Conservation (phyloP, 75 land plant genomes). For the Larix kaempferi region DNA sequence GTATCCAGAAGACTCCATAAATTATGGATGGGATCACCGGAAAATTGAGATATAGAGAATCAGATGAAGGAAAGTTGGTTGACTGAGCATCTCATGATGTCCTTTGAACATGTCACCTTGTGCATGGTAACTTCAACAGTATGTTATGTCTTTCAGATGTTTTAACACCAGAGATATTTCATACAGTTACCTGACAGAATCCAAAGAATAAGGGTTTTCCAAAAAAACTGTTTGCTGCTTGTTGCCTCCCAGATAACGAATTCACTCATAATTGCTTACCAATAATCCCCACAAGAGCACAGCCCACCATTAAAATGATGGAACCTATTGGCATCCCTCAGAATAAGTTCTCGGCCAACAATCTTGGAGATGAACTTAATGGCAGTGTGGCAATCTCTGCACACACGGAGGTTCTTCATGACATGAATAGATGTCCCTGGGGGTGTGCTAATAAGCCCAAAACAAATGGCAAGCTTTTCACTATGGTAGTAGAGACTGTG, state of each 20-base stretch:
- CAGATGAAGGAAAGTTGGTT: too few relatives aligned
- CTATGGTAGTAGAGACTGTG: constrained; percentile 11
- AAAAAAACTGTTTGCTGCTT: too few relatives aligned
- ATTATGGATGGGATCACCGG: too few relatives aligned
- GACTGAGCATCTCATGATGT: too few relatives aligned
- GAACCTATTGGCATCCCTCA: constrained; percentile 26
- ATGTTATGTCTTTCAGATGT: not conserved
- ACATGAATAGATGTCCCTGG: constrained; percentile 20
- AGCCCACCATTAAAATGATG: constrained; percentile 26
- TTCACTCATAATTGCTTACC: not conserved
- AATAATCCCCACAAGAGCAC: constrained; percentile 27
- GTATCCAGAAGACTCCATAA: too few relatives aligned
- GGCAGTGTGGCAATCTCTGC: constrained; percentile 27
- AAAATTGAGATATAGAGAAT: too few relatives aligned
- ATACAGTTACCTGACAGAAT: not conserved
- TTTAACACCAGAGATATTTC: not conserved
- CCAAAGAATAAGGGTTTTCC: not conserved
- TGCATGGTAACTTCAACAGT: not conserved
- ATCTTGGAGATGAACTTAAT: constrained; percentile 21
- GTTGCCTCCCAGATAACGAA: not conserved
- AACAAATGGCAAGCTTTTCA: constrained; percentile 37
- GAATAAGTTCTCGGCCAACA: constrained; percentile 15
- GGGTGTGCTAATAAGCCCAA: constrained; percentile 26
- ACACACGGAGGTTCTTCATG: constrained; percentile 24
- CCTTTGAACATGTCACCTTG: too few relatives aligned